Base-by-base conservation (phyloP, 2,329 filamentous ascomycete genomes). In the Trichoderma polysporum region DNA sequence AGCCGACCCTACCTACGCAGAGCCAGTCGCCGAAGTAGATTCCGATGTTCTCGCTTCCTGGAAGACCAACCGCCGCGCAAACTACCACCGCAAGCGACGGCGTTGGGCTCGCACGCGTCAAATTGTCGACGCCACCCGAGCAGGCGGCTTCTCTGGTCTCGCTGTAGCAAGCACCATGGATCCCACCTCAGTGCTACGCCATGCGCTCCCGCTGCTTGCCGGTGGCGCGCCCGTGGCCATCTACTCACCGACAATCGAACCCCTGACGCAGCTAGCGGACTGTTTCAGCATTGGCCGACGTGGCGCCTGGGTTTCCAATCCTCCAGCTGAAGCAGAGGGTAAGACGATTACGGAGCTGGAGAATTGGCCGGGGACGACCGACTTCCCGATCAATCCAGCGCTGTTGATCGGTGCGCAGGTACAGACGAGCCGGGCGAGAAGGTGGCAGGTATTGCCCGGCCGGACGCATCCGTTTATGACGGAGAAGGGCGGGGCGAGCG, bases 381-480 rank as follows among this genome's bases (percentile, higher is more conserved):
- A 96, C 71, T 98, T 97, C 75, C 91, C 93, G 0, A 78, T 97
- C 15, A 95, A 99, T 75, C 95, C 95, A 0, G 91, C 92, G 2
- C 79, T 97, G 60, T 77, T 99, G 4, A 85, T 98, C 0, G 92
- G 90, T 0, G 89, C 92, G 0, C 88, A 85, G 13, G 83, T 99
- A 62, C 94, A 98, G 80, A 95, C 90, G 2, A 91, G 90, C 56
- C 85, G 92, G 15, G 89, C 91, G 5, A 85, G 91, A 69, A 84
- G 87, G 62, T 98, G 93, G 92, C 95, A 99, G 81, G 94, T 97
- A 2, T 78, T 99, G 54, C 95, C 95, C 0, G 92, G 93, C 0
- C 83, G 95, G 63, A 98, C 95, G 61, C 95, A 99, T 80, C 95
- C 95, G 7, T 79, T 96, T 65, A 99, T 99, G 95, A 97, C 92